Evolutionary conservation across 441 rosid genomes (phyloP).

Genomic region (Pelargonium cotyledonis): DNA sequence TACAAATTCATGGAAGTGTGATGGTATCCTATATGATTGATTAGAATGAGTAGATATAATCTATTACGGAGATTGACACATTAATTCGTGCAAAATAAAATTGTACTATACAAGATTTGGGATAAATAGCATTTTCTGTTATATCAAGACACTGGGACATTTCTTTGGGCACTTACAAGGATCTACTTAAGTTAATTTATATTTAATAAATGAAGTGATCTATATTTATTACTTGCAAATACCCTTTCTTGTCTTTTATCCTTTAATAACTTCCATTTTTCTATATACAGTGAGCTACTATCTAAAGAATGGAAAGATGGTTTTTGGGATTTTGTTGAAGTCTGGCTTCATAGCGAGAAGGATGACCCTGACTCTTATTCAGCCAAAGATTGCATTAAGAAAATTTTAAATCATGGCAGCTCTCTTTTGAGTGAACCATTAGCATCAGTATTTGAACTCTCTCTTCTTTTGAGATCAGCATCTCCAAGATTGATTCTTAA

Average conservation of each 20-base stretch:
- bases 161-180: too few species aligned
- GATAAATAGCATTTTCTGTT: too few species aligned
- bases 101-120: too few species aligned
- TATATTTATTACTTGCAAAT: neutral
- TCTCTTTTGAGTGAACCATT: conserved; percentile 51
- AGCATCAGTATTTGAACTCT: conserved; percentile 74
- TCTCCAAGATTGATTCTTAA: conserved; percentile 87
- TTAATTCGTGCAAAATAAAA: too few species aligned
- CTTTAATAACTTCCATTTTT: neutral
- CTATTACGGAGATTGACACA: too few species aligned
- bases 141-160: too few species aligned
- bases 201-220: too few species aligned
- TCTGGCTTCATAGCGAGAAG: conserved; percentile 55
- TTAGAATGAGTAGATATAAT: too few species aligned
- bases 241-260: neutral
- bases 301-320: conserved; percentile 73
- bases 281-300: conserved; percentile 60
- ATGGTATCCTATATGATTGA: too few species aligned
- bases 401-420: conserved; percentile 47
- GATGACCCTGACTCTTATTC: conserved; percentile 44
- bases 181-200: too few species aligned
- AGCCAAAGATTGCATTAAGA: conserved; percentile 74
- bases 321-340: conserved; percentile 82
- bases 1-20: too few species aligned
- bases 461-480: conserved; percentile 80